Conservation (phyloP, 176 grass and related monocot genomes). For the Triticum timopheevii region DNA sequence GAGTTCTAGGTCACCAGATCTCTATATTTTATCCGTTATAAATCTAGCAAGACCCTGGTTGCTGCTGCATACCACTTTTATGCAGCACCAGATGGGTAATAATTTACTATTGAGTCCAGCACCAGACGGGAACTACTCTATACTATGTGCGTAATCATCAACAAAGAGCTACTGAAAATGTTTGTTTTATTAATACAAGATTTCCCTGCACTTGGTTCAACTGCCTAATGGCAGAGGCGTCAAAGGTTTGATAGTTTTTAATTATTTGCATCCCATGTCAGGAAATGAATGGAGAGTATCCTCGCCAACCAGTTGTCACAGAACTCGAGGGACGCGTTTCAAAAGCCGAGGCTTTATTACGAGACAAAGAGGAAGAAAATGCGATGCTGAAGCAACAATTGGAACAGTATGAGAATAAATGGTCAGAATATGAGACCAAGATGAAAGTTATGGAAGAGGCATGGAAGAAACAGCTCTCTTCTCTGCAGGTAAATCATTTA, state of each 20-base stretch:
- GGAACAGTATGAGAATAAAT: slow-evolving; percentile 85
- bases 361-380: slow-evolving; percentile 90
- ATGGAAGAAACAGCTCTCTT: slow-evolving; percentile 87
- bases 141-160: not conserved
- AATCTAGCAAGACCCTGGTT: not conserved
- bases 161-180: not conserved
- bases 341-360: slow-evolving; percentile 62
- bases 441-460: slow-evolving; percentile 91
- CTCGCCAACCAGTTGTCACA: slow-evolving; percentile 41
- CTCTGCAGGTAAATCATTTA: slow-evolving; percentile 74
- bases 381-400: slow-evolving; percentile 64
- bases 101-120: not conserved
- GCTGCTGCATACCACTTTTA: slow-evolving; percentile 2
- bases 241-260: slow-evolving; percentile 16
- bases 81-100: not conserved
- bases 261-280: slow-evolving; percentile 25
- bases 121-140: not conserved
- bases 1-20: slow-evolving; percentile 24
- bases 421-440: slow-evolving; percentile 83
- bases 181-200: slow-evolving; percentile 12
- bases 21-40: not conserved
- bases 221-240: not conserved
- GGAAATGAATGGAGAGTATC: slow-evolving; percentile 58
- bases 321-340: slow-evolving; percentile 56
- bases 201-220: not conserved